Conservation (phyloP, 305 asterid genomes). For the Solanum hybrid region DNA sequence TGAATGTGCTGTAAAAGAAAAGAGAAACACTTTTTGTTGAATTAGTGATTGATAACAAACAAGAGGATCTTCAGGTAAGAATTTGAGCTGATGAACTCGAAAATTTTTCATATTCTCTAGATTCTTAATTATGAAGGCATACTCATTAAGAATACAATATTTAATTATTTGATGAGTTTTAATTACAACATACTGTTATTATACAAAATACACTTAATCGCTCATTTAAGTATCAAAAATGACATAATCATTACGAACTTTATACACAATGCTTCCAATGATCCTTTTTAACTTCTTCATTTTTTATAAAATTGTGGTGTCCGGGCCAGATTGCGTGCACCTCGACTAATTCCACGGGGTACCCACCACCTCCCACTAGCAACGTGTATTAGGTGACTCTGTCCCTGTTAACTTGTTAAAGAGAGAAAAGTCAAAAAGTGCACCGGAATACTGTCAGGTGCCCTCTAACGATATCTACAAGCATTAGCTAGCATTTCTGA, state of each 20-base stretch:
- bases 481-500: background rate
- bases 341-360: background rate
- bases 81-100: background rate
- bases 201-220: background rate
- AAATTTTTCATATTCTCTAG: background rate
- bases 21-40: background rate
- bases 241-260: background rate
- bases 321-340: background rate
- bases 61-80: background rate
- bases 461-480: background rate
- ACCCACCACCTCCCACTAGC: background rate
- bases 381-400: background rate
- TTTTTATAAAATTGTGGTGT: background rate
- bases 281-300: background rate
- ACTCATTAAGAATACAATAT: background rate
- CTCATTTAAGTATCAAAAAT: background rate
- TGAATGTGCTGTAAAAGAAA: background rate
- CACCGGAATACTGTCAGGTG: background rate
- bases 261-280: background rate
- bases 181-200: background rate
- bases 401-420: background rate
- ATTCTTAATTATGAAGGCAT: background rate
- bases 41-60: background rate
- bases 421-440: background rate
- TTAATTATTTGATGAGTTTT: background rate